A percentile compares a stretch with the other conserved stretches of the same genome.
Conservation (phyloP, 2,329 filamentous ascomycete species). For the Fusarium guadeloupense region DNA sequence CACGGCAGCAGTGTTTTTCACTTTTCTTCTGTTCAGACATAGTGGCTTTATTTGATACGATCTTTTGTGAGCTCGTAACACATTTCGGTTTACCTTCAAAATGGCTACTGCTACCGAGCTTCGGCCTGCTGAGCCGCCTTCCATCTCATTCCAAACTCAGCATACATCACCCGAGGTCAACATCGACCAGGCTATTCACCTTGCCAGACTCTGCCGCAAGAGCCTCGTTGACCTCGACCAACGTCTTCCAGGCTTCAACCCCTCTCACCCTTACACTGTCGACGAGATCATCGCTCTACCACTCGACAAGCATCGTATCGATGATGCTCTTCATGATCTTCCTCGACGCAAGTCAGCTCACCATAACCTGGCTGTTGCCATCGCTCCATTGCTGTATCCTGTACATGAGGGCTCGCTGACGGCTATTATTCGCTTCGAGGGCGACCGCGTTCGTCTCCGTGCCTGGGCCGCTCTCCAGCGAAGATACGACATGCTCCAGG, state of each 20-base stretch:
- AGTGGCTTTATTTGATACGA: neutral
- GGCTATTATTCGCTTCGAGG: conserved; percentile 51
- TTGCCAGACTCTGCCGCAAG: conserved; percentile 45
- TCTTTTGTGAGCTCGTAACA: neutral
- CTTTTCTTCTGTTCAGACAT: neutral
- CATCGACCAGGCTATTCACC: conserved; percentile 41
- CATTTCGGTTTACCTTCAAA: neutral
- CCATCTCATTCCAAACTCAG: conserved; percentile 3
- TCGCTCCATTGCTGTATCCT: conserved; percentile 49
- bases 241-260: conserved; percentile 43
- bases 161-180: conserved; percentile 17
- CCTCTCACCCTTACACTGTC: conserved; percentile 44
- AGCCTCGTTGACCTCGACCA: conserved; percentile 43
- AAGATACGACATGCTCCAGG: conserved; percentile 47
- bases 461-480: conserved; percentile 50
- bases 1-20: neutral
- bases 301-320: conserved; percentile 43
- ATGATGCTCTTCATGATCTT: conserved; percentile 46
- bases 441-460: conserved; percentile 49
- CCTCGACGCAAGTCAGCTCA: conserved; percentile 50
- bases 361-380: conserved; percentile 43
- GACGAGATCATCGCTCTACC: conserved; percentile 51
- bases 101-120: conserved; percentile 50
- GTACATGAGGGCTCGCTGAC: conserved; percentile 48
- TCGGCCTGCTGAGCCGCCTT: conserved; percentile 31